Base-by-base conservation (phyloP, 208 protist species). In the Crithidia acanthocephali region DNA sequence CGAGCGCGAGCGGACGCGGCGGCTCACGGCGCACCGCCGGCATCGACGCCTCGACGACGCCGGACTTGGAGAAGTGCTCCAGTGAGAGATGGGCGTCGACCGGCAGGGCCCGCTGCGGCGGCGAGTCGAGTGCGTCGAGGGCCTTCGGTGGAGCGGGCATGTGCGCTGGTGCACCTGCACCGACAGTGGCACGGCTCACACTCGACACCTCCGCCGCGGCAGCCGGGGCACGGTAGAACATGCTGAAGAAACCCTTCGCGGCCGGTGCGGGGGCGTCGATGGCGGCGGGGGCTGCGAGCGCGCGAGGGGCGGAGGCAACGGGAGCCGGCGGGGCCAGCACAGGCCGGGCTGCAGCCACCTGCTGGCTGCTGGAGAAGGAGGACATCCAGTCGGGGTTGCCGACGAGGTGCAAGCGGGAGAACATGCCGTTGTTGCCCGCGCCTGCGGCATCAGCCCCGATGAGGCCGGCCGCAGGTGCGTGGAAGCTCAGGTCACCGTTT, bases 341-440 rank as follows among this genome's bases (percentile, higher is more conserved):
- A 11, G 63, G 50, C 42, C 64, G 61, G 7, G 61, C 72, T 22
- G 53, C 50, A 7, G 56, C 68, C 32, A 66, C 69, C 37, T 70
- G 60, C 35, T 72, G 51, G 51, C 28, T 73, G 23, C 45, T 72
- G 20, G 74, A 75, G 51, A 91, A 76, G 7, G 83, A 81, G 3
- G 76, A 67, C 62, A 88, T 81, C 86, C 86, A 91, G 58, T 91
- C 86, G 8, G 75, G 79, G 75, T 83, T 91, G 53, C 76, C 70
- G 37, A 74, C 68, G 35, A 85, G 78, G 55, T 84, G 86, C n/a
- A 88, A 65, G 18, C 75, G 74, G 1, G 82, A 63, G 37, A 84
- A 81, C 35, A 60, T 63, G 59, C 79, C 37, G 47, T 48, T 70
- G 28, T 59, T 75, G 37, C 33, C 23, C 33, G 57, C 4, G 23